These are phyloP conservation scores for Selaginella tamariscina DNA, from an alignment of 75 land plant species.

Conservation along the genomic window DNA sequence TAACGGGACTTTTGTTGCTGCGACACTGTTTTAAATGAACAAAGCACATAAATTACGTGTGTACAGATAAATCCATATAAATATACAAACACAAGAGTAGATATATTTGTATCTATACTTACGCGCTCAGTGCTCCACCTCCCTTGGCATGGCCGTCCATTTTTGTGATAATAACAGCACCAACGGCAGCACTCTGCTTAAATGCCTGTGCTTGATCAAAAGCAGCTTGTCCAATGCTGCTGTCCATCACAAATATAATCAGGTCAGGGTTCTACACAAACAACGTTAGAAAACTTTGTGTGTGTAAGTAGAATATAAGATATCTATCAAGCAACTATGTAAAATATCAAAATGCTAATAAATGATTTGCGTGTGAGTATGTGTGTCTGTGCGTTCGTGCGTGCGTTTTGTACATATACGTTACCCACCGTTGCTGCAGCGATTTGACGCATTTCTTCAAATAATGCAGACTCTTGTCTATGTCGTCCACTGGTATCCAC, in stretches of 20 bases:
- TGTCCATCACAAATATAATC: constrained; percentile 96
- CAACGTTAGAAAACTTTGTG: not conserved
- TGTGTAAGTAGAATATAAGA: not conserved
- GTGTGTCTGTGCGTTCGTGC: too few relatives aligned
- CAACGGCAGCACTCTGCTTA: not conserved
- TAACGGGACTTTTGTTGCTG: not conserved
- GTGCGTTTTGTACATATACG: too few relatives aligned
- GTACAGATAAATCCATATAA: not conserved
- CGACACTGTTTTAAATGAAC: not conserved
- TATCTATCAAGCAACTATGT: too few relatives aligned
- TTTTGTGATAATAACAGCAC: not conserved
- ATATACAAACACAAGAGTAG: not conserved
- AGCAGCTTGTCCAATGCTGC: constrained; percentile 85
- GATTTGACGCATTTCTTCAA: constrained; percentile 99
- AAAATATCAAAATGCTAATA: too few relatives aligned
- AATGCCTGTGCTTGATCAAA: not conserved
- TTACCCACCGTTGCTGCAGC: constrained; percentile 80
- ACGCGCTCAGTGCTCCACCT: constrained; percentile 99
- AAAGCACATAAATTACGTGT: not conserved
- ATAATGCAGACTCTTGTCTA: constrained; percentile 93
- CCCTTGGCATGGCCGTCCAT: constrained; percentile 32
- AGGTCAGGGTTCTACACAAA: constrained; percentile 83
- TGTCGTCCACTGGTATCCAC: constrained; percentile 98
- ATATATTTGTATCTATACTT: too few relatives aligned
- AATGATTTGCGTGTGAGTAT: too few relatives aligned